A percentile compares a stretch with the other conserved stretches of the same genome.
Evolutionary conservation across 257 asterid species (phyloP).

Genomic region (Ehretia macrophylla): DNA sequence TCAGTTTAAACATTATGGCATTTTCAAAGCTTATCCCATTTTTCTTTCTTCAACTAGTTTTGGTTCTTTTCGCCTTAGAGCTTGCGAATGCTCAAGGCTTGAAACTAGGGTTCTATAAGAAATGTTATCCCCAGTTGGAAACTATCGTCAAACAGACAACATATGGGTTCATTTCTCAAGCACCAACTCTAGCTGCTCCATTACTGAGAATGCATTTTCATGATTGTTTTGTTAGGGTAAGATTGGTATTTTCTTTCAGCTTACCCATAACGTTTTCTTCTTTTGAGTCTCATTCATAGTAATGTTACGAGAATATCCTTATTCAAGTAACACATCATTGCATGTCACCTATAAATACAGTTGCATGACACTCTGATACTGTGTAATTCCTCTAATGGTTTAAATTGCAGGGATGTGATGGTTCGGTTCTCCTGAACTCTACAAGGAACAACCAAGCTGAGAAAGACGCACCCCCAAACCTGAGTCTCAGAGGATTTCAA

Average conservation of each 20-base stretch:
- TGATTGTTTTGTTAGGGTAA: constrained; percentile 49
- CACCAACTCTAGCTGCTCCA: constrained; percentile 40
- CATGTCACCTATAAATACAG: too few species aligned
- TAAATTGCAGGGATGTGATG: constrained; percentile 45
- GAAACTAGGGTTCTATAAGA: constrained; percentile 26
- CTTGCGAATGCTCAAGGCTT: constrained; percentile 29
- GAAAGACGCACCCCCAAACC: constrained; percentile 39
- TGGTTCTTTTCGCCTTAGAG: constrained; percentile 17
- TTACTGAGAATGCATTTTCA: constrained; percentile 46
- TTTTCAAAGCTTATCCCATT: background rate
- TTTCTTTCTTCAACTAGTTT: constrained; percentile 14
- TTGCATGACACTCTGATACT: too few species aligned
- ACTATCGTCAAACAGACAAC: constrained; percentile 14
- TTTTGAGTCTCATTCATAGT: too few species aligned
- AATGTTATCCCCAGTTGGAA: constrained; percentile 28
- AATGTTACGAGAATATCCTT: too few species aligned
- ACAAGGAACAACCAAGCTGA: constrained; percentile 34
- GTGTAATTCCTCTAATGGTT: background rate
- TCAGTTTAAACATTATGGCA: constrained; percentile 10
- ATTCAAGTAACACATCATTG: too few species aligned
- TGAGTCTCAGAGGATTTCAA: constrained; percentile 41
- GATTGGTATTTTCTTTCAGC: too few species aligned
- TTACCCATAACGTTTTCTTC: too few species aligned
- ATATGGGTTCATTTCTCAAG: constrained; percentile 20
- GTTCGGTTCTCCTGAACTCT: constrained; percentile 37